Base-by-base conservation (phyloP, 2,329 filamentous ascomycete species). In the Nemania bipapillata region DNA sequence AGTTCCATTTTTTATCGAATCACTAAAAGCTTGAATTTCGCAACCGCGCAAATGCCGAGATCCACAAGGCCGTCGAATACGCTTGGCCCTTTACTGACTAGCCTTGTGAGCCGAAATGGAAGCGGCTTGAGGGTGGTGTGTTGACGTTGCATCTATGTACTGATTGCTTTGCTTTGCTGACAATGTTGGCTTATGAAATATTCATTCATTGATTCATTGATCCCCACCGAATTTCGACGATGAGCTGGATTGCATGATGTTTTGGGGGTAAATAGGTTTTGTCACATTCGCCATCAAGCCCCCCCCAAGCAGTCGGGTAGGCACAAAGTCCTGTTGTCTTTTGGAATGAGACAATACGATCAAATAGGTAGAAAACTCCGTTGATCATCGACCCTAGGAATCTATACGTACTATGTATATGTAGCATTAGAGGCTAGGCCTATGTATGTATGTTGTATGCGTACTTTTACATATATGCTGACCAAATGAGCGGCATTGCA, bases 21-120 rank as follows among this genome's bases (percentile, higher is more conserved):
- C 42, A 35, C 57, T 15, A 58, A 58, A 69, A 69, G 67, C 59
- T 66, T 69, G 67, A 69, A 63, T 66, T 58, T 65, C 54, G 28
- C 45, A 66, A 63, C 61, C 64, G 70, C 64, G 42, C 70, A 72
- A 72, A 72, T 72, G 70, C 70, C 70, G 70, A 70, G 68, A 70
- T 66, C 68, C 56, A 66, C 59, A 61, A 50, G 60, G 63, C 58
- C 54, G 30, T 62, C 35, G 17, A 26, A 17, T 7, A 37, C 58
- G 22, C 69, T 53, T 66, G 66, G 35, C 65, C 55, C 12, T 52
- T 66, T 70, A 42, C 50, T 45, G 55, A 50, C 35, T 70, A 70
- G 69, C 52, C 49, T 28, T 4, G 26, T 42, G 35, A 63, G 28
- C 60, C 59, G 45, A 64, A 47, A 70, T 58, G 69, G 55, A 59